Evolutionary conservation across 1,284 basidiomycete species (phyloP).

Genomic region (Dichomitus squalens): DNA sequence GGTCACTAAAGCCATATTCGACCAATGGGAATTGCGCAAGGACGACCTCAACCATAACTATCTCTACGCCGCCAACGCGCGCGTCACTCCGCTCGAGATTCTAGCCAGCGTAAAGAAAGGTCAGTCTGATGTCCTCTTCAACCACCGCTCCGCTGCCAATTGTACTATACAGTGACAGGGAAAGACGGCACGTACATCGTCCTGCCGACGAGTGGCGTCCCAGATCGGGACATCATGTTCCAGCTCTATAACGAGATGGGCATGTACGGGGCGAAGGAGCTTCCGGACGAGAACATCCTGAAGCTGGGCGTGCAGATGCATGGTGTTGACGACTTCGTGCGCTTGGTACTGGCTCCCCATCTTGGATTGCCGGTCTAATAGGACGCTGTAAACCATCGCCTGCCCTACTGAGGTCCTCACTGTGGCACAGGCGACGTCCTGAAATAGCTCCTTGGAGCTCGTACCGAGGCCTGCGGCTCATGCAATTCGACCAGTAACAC

Average conservation of each 20-base stretch:
- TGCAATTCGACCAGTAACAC: too few relatives aligned
- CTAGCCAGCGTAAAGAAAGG: slow-evolving; percentile 22
- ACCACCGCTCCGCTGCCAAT: neutral
- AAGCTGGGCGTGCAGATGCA: slow-evolving; percentile 26
- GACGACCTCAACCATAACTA: slow-evolving; percentile 24
- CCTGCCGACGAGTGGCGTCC: slow-evolving; percentile 25
- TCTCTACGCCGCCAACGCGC: slow-evolving; percentile 23
- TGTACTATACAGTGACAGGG: slow-evolving; percentile 20
- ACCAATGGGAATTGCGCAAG: slow-evolving; percentile 18
- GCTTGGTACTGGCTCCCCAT: slow-evolving; percentile 23
- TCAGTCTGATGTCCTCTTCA: neutral
- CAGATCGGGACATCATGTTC: slow-evolving; percentile 30
- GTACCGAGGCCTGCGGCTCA: too few relatives aligned
- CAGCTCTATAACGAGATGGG: slow-evolving; percentile 29
- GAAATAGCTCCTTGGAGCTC: too few relatives aligned
- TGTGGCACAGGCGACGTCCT: too few relatives aligned
- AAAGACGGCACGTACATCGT: slow-evolving; percentile 21
- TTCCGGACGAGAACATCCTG: slow-evolving; percentile 25
- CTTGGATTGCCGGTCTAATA: slow-evolving; percentile 20
- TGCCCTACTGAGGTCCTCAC: too few relatives aligned
- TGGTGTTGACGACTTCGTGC: slow-evolving; percentile 26
- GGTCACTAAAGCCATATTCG: slow-evolving; percentile 27
- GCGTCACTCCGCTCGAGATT: slow-evolving; percentile 25
- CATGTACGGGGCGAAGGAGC: slow-evolving; percentile 27
- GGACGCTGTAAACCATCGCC: neutral